Conservation (phyloP, 1,284 basidiomycete species). For the Boletus semigastroideus region DNA sequence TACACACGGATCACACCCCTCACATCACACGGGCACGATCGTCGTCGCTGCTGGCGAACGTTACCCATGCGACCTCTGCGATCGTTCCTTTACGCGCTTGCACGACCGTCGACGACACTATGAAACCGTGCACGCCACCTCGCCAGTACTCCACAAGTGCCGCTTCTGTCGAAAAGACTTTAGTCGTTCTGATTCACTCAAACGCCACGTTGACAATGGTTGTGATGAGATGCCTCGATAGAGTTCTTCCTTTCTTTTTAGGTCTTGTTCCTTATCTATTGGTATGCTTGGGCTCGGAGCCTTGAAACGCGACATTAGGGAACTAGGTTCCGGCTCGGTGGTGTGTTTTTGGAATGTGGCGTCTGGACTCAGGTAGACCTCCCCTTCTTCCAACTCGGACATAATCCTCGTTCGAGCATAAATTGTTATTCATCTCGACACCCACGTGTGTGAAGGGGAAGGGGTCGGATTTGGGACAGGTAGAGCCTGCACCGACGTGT, state of each 20-base stretch:
- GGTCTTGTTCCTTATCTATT: background rate
- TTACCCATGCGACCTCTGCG: constrained; percentile 67
- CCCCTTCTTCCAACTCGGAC: constrained; percentile 13
- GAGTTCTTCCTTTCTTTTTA: constrained; percentile 9
- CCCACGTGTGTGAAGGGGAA: constrained; percentile 10
- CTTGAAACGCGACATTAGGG: constrained; percentile 17
- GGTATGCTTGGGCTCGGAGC: constrained; percentile 10
- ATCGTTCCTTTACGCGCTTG: constrained; percentile 71
- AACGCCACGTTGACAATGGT: constrained; percentile 66
- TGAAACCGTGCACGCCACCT: constrained; percentile 67
- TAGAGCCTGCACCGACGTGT: constrained; percentile 2
- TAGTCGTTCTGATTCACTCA: constrained; percentile 60
- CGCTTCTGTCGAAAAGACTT: constrained; percentile 71
- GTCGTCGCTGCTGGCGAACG: constrained; percentile 46
- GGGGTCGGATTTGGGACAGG: background rate
- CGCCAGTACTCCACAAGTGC: constrained; percentile 62
- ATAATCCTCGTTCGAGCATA: constrained; percentile 13
- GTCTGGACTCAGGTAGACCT: constrained; percentile 16
- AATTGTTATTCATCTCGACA: constrained; percentile 13
- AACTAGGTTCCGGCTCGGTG: constrained; percentile 10
- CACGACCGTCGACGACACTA: constrained; percentile 78
- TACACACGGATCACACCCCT: constrained; percentile 15
- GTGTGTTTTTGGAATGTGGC: constrained; percentile 12
- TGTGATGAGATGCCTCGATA: constrained; percentile 55
- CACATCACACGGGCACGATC: constrained; percentile 19